phyloP scores from a whole-genome alignment of 2,329 filamentous ascomycete genomes.

The Orbilia oligospora region DNA sequence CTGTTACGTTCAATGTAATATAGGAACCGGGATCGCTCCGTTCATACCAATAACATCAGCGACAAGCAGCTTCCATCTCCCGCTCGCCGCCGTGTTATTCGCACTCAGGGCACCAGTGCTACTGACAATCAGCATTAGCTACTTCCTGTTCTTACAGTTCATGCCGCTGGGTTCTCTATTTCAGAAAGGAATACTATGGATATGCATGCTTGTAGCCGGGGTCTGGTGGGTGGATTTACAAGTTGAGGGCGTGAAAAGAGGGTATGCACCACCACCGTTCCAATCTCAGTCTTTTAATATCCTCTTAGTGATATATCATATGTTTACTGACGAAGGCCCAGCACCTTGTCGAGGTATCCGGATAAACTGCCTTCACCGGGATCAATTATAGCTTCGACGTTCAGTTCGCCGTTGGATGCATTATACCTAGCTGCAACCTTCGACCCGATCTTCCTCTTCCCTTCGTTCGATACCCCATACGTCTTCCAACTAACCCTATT shows the following conservation, averaged over 20 bases:
- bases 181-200: constrained; percentile 90
- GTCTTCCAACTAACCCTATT: constrained; percentile 84
- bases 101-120: constrained; percentile 84
- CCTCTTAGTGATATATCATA: constrained; percentile 17
- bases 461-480: constrained; percentile 80
- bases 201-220: constrained; percentile 86
- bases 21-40: constrained; percentile 94
- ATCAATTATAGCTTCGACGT: constrained; percentile 88
- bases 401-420: constrained; percentile 92
- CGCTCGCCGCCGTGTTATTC: constrained; percentile 81
- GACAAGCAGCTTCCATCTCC: constrained; percentile 74
- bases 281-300: not conserved
- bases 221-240: constrained; percentile 99
- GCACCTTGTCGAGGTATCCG: constrained; percentile 80
- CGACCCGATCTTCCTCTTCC: constrained; percentile 91
- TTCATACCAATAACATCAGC: constrained; percentile 86
- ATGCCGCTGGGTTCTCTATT: constrained; percentile 78
- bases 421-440: constrained; percentile 92
- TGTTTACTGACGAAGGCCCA: constrained; percentile 64
- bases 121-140: constrained; percentile 76
- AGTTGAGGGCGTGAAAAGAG: constrained; percentile 94
- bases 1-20: constrained; percentile 21
- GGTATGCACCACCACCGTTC: constrained; percentile 71
- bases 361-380: constrained; percentile 82
- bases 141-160: constrained; percentile 86